Conservation (phyloP, 805 yeast genomes). For the Citeromyces nyonsensis region DNA sequence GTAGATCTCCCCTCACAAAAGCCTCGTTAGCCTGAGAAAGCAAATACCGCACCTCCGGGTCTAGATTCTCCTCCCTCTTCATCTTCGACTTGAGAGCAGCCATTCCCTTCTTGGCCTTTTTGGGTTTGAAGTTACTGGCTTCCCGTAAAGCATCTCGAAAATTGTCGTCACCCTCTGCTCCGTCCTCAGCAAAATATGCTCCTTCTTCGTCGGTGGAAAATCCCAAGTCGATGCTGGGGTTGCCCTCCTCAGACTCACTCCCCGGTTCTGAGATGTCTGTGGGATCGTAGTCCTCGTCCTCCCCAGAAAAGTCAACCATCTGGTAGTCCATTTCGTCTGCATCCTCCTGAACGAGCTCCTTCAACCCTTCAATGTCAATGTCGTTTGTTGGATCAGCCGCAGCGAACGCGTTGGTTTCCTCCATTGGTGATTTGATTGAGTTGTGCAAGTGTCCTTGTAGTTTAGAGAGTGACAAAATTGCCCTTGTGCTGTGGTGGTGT, state of each 20-base stretch:
- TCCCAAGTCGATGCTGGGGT: slow-evolving; percentile 3
- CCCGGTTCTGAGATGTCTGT: background rate
- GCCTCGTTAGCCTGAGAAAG: slow-evolving; percentile 70
- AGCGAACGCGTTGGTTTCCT: slow-evolving; percentile 11
- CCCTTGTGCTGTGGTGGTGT: too few relatives aligned
- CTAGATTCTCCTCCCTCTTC: slow-evolving; percentile 27
- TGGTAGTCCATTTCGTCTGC: slow-evolving; percentile 3
- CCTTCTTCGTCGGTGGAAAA: slow-evolving; percentile 6
- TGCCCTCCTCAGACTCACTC: background rate
- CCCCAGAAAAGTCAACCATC: slow-evolving; percentile 1
- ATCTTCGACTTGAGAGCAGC: slow-evolving; percentile 20
- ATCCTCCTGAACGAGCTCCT: slow-evolving; percentile 14
- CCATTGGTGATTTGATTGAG: slow-evolving; percentile 6
- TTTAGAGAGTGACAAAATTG: slow-evolving; percentile 4
- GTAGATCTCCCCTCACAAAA: slow-evolving; percentile 49
- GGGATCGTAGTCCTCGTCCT: background rate
- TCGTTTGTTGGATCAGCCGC: slow-evolving; percentile 9
- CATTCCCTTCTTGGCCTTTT: slow-evolving; percentile 20
- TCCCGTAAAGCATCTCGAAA: slow-evolving; percentile 52
- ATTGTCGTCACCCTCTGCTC: slow-evolving; percentile 24
- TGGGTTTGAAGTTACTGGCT: slow-evolving; percentile 48
- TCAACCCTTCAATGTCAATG: slow-evolving; percentile 8
- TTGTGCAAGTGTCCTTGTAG: background rate
- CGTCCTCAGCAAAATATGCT: slow-evolving; percentile 11
- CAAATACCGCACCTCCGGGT: slow-evolving; percentile 58